Evolutionary conservation across 2,329 filamentous ascomycete species (phyloP).

Genomic region (Talaromyces islandicus): DNA sequence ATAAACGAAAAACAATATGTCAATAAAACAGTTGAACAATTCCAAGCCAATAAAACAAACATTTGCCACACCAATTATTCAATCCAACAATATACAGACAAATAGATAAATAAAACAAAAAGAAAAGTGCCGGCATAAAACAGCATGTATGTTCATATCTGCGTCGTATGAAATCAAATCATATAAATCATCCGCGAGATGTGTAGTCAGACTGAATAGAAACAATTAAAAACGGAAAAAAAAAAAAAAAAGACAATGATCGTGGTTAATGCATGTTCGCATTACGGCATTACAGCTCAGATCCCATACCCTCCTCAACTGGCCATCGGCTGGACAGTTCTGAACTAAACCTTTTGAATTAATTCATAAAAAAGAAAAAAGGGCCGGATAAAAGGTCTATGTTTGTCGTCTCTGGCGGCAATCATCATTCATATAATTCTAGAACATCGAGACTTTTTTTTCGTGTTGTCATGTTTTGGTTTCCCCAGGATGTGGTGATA

Average conservation of each 20-base stretch:
- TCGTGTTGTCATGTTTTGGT: constrained; percentile 4
- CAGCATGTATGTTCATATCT: background rate
- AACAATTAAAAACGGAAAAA: background rate
- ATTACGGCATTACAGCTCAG: background rate
- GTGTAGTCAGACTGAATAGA: too few relatives aligned
- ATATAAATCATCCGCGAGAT: background rate
- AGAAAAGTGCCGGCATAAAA: background rate
- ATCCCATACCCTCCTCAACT: background rate
- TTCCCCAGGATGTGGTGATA: constrained; percentile 9
- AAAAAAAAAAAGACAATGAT: background rate
- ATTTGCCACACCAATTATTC: background rate
- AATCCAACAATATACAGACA: background rate
- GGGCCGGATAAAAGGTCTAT: background rate
- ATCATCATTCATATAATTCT: background rate
- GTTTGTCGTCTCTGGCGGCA: background rate
- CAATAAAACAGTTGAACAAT: background rate
- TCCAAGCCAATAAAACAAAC: background rate
- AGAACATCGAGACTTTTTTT: background rate
- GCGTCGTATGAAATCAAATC: background rate
- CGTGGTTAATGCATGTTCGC: background rate
- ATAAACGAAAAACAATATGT: background rate
- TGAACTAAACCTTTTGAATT: background rate
- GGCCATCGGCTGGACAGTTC: background rate
- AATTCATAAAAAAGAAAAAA: background rate
- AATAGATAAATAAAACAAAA: background rate